A percentile compares a stretch with the other conserved stretches of the same genome.
Conservation (phyloP, 2,329 filamentous ascomycete species). For the Cryphonectria naterciae region DNA sequence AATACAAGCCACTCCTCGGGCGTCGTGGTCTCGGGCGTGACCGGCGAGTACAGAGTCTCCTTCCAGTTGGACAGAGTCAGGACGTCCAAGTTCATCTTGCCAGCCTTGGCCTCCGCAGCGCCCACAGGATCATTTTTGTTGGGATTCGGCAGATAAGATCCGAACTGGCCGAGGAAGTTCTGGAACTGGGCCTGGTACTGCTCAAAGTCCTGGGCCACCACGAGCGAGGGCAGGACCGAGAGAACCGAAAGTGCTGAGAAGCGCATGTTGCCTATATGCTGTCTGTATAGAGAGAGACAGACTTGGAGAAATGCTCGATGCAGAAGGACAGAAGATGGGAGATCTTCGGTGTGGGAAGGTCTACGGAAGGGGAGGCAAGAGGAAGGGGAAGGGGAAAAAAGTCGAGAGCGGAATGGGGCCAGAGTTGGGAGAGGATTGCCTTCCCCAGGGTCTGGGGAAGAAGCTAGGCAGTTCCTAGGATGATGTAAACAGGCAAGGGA, state of each 20-base stretch:
- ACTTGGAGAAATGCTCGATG: constrained; percentile 6
- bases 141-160: constrained; percentile 52
- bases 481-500: constrained; percentile 21
- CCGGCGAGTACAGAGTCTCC: constrained; percentile 65
- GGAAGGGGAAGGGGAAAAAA: constrained; percentile 10
- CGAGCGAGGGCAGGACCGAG: constrained; percentile 61
- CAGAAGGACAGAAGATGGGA: constrained; percentile 22
- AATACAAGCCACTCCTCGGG: constrained; percentile 80
- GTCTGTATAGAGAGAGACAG: neutral
- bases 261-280: constrained; percentile 53
- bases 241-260: constrained; percentile 55
- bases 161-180: constrained; percentile 64
- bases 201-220: constrained; percentile 54
- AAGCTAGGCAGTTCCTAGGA: constrained; percentile 18
- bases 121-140: constrained; percentile 42
- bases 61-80: constrained; percentile 74
- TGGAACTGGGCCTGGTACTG: constrained; percentile 68
- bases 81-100: constrained; percentile 54
- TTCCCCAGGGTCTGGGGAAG: constrained; percentile 21
- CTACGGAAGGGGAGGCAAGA: constrained; percentile 5
- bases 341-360: neutral
- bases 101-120: constrained; percentile 55
- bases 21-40: constrained; percentile 59
- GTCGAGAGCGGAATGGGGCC: constrained; percentile 14
- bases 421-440: constrained; percentile 17